Conservation (phyloP, 208 protist genomes). For the Trypanosoma rangeli region DNA sequence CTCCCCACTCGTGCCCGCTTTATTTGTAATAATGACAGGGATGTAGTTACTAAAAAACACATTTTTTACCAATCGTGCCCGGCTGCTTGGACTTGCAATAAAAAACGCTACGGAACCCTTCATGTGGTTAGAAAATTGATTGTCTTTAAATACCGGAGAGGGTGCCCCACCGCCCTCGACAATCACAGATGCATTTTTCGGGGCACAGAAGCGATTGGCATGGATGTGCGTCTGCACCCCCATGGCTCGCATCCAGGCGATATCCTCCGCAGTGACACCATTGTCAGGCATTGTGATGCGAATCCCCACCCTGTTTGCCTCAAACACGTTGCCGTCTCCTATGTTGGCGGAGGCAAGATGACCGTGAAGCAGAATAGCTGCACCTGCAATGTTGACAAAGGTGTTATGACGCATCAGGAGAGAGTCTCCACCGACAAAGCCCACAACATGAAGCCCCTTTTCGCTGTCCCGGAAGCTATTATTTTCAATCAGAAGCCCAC, state of each 20-base stretch:
- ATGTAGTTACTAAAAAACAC: constrained; percentile 59
- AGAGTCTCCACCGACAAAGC: constrained; percentile 47
- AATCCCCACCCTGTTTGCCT: constrained; percentile 47
- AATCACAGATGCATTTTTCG: constrained; percentile 39
- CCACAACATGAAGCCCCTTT: constrained; percentile 52
- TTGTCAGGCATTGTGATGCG: constrained; percentile 26
- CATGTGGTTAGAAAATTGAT: constrained; percentile 58
- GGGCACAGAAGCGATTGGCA: constrained; percentile 54
- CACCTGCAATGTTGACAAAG: constrained; percentile 51
- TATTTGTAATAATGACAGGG: constrained; percentile 49
- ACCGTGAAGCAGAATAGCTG: constrained; percentile 59
- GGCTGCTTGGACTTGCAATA: constrained; percentile 30
- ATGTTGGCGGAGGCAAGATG: constrained; percentile 68
- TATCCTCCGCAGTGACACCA: constrained; percentile 12
- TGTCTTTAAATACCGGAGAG: constrained; percentile 43
- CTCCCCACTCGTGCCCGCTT: not conserved
- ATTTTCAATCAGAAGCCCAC: constrained; percentile 60
- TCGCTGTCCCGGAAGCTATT: constrained; percentile 55
- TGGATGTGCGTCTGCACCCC: constrained; percentile 58
- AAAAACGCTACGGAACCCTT: constrained; percentile 47
- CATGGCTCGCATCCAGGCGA: constrained; percentile 6
- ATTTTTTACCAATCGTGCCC: constrained; percentile 44
- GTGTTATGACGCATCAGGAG: constrained; percentile 53
- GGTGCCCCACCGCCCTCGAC: constrained; percentile 32
- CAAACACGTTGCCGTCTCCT: constrained; percentile 71